Percentiles rank a stretch among this genome's conserved stretches.
These are phyloP conservation scores for Penicillium sp. DNA, from an alignment of 2,329 filamentous ascomycete species.

Conservation along the genomic window DNA sequence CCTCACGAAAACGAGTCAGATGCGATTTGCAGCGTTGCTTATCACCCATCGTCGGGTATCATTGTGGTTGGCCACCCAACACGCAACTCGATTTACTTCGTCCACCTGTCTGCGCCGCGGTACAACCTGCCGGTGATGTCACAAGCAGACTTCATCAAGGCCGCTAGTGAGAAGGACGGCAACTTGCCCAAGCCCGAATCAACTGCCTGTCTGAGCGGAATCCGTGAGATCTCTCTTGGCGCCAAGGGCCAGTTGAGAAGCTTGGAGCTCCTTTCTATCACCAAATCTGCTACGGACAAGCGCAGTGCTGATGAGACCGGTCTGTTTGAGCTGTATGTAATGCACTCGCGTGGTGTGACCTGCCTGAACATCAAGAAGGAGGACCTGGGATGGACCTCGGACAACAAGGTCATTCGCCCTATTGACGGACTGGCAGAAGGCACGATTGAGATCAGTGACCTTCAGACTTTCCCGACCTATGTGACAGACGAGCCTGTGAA, in stretches of 20 bases:
- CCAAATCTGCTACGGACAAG: conserved; percentile 47
- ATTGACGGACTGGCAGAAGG: conserved; percentile 72
- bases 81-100: conserved; percentile 94
- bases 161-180: conserved; percentile 65
- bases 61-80: conserved; percentile 94
- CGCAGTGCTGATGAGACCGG: conserved; percentile 62
- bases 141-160: conserved; percentile 81
- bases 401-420: conserved; percentile 77
- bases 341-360: conserved; percentile 97
- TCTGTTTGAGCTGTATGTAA: conserved; percentile 90
- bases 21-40: conserved; percentile 94
- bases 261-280: conserved; percentile 74
- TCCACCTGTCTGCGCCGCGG: conserved; percentile 88
- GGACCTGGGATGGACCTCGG: conserved; percentile 85
- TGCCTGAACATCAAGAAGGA: conserved; percentile 78
- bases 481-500: conserved; percentile 41
- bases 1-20: conserved; percentile 95
- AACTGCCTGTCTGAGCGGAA: conserved; percentile 93
- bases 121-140: conserved; percentile 76
- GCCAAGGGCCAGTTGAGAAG: conserved; percentile 83
- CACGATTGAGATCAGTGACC: conserved; percentile 67
- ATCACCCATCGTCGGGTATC: conserved; percentile 87
- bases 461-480: conserved; percentile 49
- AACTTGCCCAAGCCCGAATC: conserved; percentile 80
- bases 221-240: conserved; percentile 88